Evolutionary conservation across 176 grass and related monocot genomes (phyloP).

Genomic region (Microstegium vimineum): DNA sequence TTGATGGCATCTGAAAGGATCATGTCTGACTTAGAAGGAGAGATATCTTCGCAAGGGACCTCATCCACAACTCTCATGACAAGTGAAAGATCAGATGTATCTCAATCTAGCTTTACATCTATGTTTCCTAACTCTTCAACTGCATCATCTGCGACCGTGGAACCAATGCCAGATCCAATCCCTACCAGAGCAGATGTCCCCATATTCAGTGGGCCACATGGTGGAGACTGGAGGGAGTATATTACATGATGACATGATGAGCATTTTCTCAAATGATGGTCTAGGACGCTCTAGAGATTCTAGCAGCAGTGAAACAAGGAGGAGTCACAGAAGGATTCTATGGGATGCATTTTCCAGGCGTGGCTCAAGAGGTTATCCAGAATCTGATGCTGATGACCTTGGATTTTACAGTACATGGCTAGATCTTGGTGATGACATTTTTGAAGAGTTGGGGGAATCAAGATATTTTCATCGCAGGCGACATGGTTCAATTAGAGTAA

Average conservation of each 20-base stretch:
- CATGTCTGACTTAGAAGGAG: slow-evolving; percentile 28
- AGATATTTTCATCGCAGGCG: slow-evolving; percentile 63
- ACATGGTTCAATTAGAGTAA: slow-evolving; percentile 68
- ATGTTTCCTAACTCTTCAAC: slow-evolving; percentile 39
- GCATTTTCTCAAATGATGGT: slow-evolving; percentile 50
- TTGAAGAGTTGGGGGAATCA: slow-evolving; percentile 61
- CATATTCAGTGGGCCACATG: slow-evolving; percentile 29
- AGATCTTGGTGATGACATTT: slow-evolving; percentile 66
- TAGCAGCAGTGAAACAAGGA: slow-evolving; percentile 43
- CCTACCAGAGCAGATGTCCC: slow-evolving; percentile 39
- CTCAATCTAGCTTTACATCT: slow-evolving; percentile 39
- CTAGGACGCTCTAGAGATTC: slow-evolving; percentile 28
- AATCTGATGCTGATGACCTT: slow-evolving; percentile 51
- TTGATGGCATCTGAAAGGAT: slow-evolving; percentile 37
- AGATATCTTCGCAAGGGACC: slow-evolving; percentile 24
- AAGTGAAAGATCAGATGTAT: slow-evolving; percentile 52
- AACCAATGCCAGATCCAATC: slow-evolving; percentile 31
- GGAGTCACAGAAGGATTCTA: slow-evolving; percentile 70
- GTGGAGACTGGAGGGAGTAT: slow-evolving; percentile 50
- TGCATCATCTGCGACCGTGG: slow-evolving; percentile 28
- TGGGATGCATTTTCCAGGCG: slow-evolving; percentile 87
- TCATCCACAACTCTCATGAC: slow-evolving; percentile 32
- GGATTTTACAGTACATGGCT: slow-evolving; percentile 79
- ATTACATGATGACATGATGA: slow-evolving; percentile 77
- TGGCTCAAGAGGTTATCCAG: slow-evolving; percentile 58